Base-by-base conservation (phyloP, 1,284 basidiomycete genomes). In the Boletellus dicymbophilus region DNA sequence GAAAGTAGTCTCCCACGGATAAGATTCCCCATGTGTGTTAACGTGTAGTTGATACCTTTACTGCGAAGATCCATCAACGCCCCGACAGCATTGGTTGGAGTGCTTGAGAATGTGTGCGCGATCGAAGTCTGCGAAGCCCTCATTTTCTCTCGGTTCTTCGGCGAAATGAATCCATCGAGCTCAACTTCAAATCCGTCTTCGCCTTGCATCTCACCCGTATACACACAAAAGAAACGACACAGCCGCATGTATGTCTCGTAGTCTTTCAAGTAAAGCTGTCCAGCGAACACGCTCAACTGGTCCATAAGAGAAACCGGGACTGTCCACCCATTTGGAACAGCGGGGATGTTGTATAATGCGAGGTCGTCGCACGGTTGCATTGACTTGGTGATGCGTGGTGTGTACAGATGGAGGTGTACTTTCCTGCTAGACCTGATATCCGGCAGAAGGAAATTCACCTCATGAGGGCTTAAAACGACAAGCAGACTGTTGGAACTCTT, bases 261-360 rank as follows among this genome's bases (percentile, higher is more conserved):
- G 39, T 66, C 13, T 73, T 44, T 45, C 12, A 58, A 40, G 16
- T 58, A 58, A 3, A 58, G 34, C 37, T 58, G 58, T 15, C 57
- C 79, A 13, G 77, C 64, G 44, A 70, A 78, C 22, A 79, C 52
- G 47, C 74, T 74, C 20, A 80, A 59, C 52, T 75, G 70, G 28
- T 60, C 53, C 13, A 63, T 59, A 1, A 65, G 27, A 12, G 48
- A 13, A 25, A 52, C 45, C 6, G 62, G 52, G 5, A 58, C 30
- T 22, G 37, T 53, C 57, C 60, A 59, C 15, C 41, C 25, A 7
- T n/a, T 8, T 1, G 57, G 51, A 5, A 66, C 41, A 0, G 61
- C 38, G 2, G 73, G 71, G 20, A 75, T 58, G 38, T 26, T 59
- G 56, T 69, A 70, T 40, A 72, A 65, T 5, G 27, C 48, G 11